Conservation (phyloP, 2,329 filamentous ascomycete genomes). For the Beauveria medogensis region DNA sequence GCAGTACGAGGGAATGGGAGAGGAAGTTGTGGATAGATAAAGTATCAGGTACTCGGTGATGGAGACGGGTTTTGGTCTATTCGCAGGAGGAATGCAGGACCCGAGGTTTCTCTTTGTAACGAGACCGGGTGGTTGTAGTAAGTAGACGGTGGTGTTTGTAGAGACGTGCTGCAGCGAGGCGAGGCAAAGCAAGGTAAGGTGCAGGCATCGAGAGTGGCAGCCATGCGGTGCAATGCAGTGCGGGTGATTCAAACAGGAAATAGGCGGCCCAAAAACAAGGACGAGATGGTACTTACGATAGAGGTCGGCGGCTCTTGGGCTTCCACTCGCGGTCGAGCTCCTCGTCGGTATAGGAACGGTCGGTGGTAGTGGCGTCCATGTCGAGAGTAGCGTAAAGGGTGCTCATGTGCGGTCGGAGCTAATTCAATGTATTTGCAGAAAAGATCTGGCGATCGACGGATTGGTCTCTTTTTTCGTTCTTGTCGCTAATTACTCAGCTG, state of each 20-base stretch:
- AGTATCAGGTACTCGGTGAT: neutral
- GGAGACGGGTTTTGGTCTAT: neutral
- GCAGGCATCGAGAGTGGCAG: neutral
- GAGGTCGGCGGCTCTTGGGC: slow-evolving; percentile 67
- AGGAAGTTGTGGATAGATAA: neutral
- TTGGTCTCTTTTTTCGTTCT: neutral
- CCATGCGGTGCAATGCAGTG: neutral
- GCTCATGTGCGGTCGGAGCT: neutral
- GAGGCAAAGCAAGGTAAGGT: neutral
- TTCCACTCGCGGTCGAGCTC: slow-evolving; percentile 74
- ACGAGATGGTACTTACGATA: slow-evolving; percentile 59
- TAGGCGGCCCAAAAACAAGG: neutral
- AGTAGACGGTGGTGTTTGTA: neutral
- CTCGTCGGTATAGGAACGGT: slow-evolving; percentile 42
- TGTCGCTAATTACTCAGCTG: neutral
- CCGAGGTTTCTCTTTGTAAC: neutral
- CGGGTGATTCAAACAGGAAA: neutral
- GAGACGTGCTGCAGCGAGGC: neutral
- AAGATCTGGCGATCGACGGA: neutral
- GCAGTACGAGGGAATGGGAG: neutral
- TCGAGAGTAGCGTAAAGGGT: neutral
- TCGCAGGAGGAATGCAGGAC: neutral
- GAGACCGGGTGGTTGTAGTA: slow-evolving; percentile 5
- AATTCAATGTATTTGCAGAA: neutral
- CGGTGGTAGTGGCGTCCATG: slow-evolving; percentile 3